A percentile compares a stretch with the other conserved stretches of the same genome.
These are phyloP conservation scores for Pleurotus sapidus DNA, from an alignment of 768 basidiomycete genomes.

Conservation along the genomic window DNA sequence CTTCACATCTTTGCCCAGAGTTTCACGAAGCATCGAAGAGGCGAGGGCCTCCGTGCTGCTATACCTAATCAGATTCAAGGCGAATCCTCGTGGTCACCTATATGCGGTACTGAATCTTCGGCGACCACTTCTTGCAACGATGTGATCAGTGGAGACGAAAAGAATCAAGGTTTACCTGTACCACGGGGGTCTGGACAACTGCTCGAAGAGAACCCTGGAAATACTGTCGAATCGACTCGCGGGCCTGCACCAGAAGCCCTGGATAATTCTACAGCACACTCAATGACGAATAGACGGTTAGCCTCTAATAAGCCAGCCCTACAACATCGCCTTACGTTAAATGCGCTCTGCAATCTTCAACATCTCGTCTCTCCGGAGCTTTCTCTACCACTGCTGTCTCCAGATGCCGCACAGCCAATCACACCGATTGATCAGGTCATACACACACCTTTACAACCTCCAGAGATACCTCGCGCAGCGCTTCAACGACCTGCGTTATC, in stretches of 20 bases:
- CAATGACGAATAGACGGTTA: slow-evolving; percentile 2
- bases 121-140: too few relatives aligned
- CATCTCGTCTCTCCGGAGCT: not conserved
- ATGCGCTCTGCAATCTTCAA: not conserved
- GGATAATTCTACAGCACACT: not conserved
- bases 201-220: too few relatives aligned
- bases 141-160: too few relatives aligned
- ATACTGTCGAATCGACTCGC: too few relatives aligned
- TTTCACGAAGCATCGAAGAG: not conserved
- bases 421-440: slow-evolving; percentile 5
- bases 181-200: too few relatives aligned
- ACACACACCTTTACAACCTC: not conserved
- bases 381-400: not conserved
- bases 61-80: too few relatives aligned
- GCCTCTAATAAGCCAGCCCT: slow-evolving; percentile 1
- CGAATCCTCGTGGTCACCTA: too few relatives aligned
- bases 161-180: too few relatives aligned
- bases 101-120: too few relatives aligned
- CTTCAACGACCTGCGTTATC: not conserved
- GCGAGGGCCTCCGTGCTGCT: too few relatives aligned
- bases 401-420: not conserved
- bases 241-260: too few relatives aligned
- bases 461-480: not conserved
- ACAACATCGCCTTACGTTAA: not conserved
- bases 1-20: not conserved